A percentile compares a stretch with the other conserved stretches of the same genome.
Conservation (phyloP, 352 stramenopile species). For the Phytophthora sp. region DNA sequence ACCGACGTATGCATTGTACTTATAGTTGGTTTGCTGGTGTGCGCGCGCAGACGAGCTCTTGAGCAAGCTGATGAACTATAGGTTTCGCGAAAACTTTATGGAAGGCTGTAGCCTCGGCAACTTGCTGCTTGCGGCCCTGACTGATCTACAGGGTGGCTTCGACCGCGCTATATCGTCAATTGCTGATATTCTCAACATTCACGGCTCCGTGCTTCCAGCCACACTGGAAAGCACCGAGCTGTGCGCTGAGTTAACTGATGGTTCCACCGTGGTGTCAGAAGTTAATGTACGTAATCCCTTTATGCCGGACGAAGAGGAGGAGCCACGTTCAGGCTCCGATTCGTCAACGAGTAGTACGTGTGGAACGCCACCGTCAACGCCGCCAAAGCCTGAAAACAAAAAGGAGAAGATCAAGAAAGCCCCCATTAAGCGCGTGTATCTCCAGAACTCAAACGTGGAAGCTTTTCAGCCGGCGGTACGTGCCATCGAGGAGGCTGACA, state of each 20-base stretch:
- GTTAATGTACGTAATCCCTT: conserved; percentile 82
- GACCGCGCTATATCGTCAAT: conserved; percentile 83
- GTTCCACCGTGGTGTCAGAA: conserved; percentile 76
- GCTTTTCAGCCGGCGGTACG: conserved; percentile 78
- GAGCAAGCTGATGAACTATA: conserved; percentile 90
- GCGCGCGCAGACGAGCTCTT: conserved; percentile 73
- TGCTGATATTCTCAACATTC: conserved; percentile 88
- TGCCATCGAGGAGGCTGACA: conserved; percentile 85
- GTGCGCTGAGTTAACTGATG: conserved; percentile 78
- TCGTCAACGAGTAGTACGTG: conserved; percentile 27
- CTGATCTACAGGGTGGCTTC: conserved; percentile 82
- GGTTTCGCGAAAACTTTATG: conserved; percentile 90
- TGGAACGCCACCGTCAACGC: conserved; percentile 25
- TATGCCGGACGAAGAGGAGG: conserved; percentile 35
- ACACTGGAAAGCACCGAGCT: conserved; percentile 86
- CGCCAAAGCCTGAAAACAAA: conserved; percentile 22
- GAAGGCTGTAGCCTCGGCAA: conserved; percentile 87
- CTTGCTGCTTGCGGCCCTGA: conserved; percentile 78
- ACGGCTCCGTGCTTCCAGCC: conserved; percentile 77
- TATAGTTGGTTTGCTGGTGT: neutral
- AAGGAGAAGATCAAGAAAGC: conserved; percentile 57
- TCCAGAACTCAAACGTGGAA: conserved; percentile 74
- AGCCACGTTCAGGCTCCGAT: conserved; percentile 20
- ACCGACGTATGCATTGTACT: neutral
- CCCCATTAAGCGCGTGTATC: conserved; percentile 83